Base-by-base conservation (phyloP, 192 early-diverging fungal species). In the Funneliformis mosseae region DNA sequence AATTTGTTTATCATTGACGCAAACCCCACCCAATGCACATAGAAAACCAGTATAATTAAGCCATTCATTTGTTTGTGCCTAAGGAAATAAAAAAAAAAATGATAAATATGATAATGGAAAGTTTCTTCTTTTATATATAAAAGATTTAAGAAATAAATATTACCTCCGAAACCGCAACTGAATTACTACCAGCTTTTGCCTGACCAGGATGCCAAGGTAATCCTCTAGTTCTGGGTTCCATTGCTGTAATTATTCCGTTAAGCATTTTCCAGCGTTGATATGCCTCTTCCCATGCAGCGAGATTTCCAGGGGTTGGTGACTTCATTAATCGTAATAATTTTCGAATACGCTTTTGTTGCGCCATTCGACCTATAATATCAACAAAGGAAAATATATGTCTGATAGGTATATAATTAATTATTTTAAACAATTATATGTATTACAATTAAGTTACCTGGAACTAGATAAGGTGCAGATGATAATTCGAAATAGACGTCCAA, bases 201-300 rank as follows among this genome's bases (percentile, higher is more conserved):
- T 5, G 62, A 11, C 2, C 77, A 27, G 42, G 33, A 33, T 33
- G 38, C 38, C 38, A 23, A 7, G 61, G 55, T 5, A 74, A 18
- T 39, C 82, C 73, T 33, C 50, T 76, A 7, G 78, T 77, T 12
- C 55, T 25, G 4, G 55, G 28, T 42, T 83, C 83, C 18, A 81
- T 80, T 59, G 82, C 81, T n/a, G 84, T 60, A 59, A 88, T 81
- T 21, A 80, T 23, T 42, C 69, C 77, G 10, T 86, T 93, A 33
- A 95, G 85, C 6, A 83, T 83, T 78, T 89, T 90, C 95, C 95
- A 96, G 23, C 92, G 83, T 55, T 88, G 88, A 73, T 90, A 96
- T 0, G 93, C 87, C 77, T 96, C 95, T 81, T 95, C 93, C 93
- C 93, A 96, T 4, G 94, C 95, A 8, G 89, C 91, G 70, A 95